Conservation (phyloP, 345 rosid species). For the Noccaea caerulescens region DNA sequence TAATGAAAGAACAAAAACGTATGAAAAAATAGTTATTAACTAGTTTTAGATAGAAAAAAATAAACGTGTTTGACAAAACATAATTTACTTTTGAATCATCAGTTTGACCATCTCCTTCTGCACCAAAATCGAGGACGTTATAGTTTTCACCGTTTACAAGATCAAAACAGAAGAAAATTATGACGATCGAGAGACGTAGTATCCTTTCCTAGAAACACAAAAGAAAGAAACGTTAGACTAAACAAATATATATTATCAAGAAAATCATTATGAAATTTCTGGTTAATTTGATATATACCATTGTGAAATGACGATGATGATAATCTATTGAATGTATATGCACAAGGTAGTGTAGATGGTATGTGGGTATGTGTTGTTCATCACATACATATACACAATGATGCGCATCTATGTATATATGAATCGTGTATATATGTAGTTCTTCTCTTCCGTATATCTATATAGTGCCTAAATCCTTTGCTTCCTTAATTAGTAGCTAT, state of each 20-base stretch:
- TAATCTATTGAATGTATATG: not conserved
- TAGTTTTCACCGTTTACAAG: slow-evolving; percentile 32
- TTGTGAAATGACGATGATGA: not conserved
- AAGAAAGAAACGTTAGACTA: not conserved
- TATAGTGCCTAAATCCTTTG: slow-evolving; percentile 4
- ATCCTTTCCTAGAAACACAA: slow-evolving; percentile 21
- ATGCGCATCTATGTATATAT: not conserved
- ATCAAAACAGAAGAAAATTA: slow-evolving; percentile 9
- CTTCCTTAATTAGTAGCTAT: not conserved
- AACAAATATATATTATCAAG: not conserved
- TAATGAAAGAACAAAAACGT: not conserved
- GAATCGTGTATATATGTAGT: not conserved
- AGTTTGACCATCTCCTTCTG: slow-evolving; percentile 32
- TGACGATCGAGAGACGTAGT: slow-evolving; percentile 3
- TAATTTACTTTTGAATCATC: slow-evolving; percentile 36
- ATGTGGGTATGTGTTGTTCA: not conserved
- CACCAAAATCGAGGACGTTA: slow-evolving; percentile 33
- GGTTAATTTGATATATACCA: slow-evolving; percentile 23
- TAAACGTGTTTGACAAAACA: not conserved
- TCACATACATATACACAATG: not conserved
- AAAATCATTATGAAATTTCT: not conserved
- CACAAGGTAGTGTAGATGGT: not conserved
- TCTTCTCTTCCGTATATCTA: not conserved
- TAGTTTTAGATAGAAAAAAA: too few relatives aligned
- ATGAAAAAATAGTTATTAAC: not conserved